phyloP scores from a whole-genome alignment of 163 green algal genomes.

The Scenedesmus sp. region DNA sequence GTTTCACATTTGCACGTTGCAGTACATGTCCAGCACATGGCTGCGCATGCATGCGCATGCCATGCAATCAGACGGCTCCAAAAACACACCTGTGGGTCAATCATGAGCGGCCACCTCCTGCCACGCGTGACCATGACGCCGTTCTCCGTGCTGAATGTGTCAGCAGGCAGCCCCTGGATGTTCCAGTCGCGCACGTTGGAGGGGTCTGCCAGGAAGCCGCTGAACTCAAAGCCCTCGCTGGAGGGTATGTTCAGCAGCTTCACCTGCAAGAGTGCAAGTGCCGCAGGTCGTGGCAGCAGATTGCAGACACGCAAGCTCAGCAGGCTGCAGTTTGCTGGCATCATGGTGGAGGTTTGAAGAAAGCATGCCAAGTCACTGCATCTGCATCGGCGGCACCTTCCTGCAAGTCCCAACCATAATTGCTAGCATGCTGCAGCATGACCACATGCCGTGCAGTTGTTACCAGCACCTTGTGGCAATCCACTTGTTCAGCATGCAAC shows the following conservation, averaged over 20 bases:
- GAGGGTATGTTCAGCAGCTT: slow-evolving; percentile 80
- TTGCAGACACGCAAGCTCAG: neutral
- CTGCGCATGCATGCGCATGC: neutral
- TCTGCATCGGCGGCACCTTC: too few relatives aligned
- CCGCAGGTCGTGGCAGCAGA: neutral
- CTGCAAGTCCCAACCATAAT: too few relatives aligned
- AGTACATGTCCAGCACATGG: neutral
- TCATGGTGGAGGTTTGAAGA: neutral
- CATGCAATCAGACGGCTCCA: neutral
- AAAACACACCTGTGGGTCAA: slow-evolving; percentile 84
- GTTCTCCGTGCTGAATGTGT: slow-evolving; percentile 92
- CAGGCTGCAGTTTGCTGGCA: neutral
- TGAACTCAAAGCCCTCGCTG: slow-evolving; percentile 85
- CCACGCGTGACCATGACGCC: slow-evolving; percentile 88
- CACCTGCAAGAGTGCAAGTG: slow-evolving; percentile 60
- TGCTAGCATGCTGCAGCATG: too few relatives aligned
- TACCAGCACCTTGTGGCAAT: neutral
- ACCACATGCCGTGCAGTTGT: neutral
- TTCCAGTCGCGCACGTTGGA: slow-evolving; percentile 91
- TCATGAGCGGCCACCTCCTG: slow-evolving; percentile 88
- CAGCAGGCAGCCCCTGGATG: slow-evolving; percentile 88
- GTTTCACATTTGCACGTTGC: neutral
- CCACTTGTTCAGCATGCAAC: neutral
- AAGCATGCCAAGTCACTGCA: too few relatives aligned
- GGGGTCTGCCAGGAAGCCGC: slow-evolving; percentile 87